These are phyloP conservation scores for Sabuloglossum arenarium DNA, from an alignment of 495 filamentous ascomycete genomes.

Conservation along the genomic window DNA sequence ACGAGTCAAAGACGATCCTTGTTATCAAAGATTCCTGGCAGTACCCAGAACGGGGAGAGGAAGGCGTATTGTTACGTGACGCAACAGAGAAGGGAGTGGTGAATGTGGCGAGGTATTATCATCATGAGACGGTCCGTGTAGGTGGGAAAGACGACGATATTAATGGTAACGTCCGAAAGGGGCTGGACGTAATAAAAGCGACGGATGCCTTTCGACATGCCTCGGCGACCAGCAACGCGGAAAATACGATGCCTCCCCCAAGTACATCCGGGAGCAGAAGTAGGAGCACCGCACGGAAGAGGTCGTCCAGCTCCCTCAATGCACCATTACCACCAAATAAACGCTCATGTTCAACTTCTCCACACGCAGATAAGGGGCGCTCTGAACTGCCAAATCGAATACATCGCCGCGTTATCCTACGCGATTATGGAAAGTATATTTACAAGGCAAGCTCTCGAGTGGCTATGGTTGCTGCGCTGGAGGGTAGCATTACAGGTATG, in stretches of 20 bases:
- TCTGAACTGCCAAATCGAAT: too few species aligned
- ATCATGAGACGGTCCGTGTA: too few species aligned
- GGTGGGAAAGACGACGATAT: too few species aligned
- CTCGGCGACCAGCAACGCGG: conserved; percentile 1
- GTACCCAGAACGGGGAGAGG: too few species aligned
- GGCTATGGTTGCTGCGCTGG: conserved; percentile 19
- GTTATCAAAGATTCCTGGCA: too few species aligned
- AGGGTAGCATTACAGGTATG: conserved; percentile 14
- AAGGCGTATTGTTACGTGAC: too few species aligned
- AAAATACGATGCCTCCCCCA: conserved; percentile 12
- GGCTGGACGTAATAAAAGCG: conserved; percentile 18
- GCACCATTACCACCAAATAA: conserved; percentile 17
- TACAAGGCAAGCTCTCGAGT: too few species aligned
- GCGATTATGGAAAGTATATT: too few species aligned
- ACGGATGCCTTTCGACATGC: conserved; percentile 8
- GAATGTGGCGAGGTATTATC: conserved; percentile 23
- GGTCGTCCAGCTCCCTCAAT: conserved; percentile 16
- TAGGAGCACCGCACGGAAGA: too few species aligned
- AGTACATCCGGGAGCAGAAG: too few species aligned
- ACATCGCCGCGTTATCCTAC: too few species aligned
- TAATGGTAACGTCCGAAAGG: too few species aligned
- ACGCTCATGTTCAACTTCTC: conserved; percentile 17
- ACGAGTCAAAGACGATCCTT: conserved; percentile 17
- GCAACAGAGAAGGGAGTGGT: conserved; percentile 18
- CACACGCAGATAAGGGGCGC: conserved; percentile 8